Evolutionary conservation across 805 yeast genomes (phyloP).

Genomic region (Nematodospora valgi): DNA sequence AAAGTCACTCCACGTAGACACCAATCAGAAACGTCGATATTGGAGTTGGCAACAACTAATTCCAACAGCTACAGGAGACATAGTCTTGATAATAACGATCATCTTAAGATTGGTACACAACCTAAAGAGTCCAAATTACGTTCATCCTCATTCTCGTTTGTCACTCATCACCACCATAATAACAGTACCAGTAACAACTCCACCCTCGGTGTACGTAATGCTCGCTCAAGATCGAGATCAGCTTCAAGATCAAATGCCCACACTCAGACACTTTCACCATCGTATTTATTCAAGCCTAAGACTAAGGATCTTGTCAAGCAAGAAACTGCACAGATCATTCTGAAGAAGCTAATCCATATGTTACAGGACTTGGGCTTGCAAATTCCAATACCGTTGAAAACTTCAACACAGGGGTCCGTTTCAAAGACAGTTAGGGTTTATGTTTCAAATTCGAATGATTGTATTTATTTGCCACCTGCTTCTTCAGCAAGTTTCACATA

Average conservation of each 20-base stretch:
- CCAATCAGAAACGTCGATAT: no score
- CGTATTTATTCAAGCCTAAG: constrained; percentile 1
- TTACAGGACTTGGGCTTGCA: constrained; percentile 38
- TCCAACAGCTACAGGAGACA: no score
- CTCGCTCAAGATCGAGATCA: constrained; percentile 12
- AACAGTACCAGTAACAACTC: no score
- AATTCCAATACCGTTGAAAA: constrained; percentile 34
- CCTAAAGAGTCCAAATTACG: no score
- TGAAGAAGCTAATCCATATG: constrained; percentile 27
- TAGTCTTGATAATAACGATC: no score
- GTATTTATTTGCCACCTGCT: constrained; percentile 38
- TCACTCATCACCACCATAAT: no score
- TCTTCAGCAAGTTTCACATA: constrained; percentile 37
- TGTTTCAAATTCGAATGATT: constrained; percentile 38
- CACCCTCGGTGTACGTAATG: neutral
- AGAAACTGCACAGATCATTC: constrained; percentile 35
- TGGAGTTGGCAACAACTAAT: no score
- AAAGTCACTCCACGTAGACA: no score
- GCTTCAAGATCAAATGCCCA: constrained; percentile 2
- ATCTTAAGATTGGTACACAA: no score
- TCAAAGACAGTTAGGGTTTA: constrained; percentile 28
- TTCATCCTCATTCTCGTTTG: no score
- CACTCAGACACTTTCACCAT: constrained; percentile 2
- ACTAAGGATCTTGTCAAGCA: constrained; percentile 36
- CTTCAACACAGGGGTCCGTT: constrained; percentile 20